Percentiles rank a stretch among this genome's conserved stretches.
Evolutionary conservation across 2,329 filamentous ascomycete genomes (phyloP).

Genomic region (Aspergillus phoenicis): DNA sequence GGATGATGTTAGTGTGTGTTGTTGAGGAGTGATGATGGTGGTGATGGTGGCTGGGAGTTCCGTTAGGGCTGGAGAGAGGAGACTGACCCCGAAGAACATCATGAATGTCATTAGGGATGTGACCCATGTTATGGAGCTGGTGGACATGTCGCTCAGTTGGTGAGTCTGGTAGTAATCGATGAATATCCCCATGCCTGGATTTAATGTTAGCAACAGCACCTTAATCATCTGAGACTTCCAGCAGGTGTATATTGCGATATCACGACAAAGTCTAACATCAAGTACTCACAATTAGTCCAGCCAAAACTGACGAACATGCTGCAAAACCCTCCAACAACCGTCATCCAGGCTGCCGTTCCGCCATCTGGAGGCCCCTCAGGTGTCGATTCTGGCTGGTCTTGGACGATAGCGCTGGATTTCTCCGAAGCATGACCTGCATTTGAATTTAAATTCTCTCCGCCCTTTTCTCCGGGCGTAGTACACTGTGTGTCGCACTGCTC

Average conservation of each 20-base stretch:
- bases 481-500: not conserved
- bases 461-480: not conserved
- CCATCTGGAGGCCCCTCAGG: conserved; percentile 33
- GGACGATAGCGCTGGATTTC: conserved; percentile 10
- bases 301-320: conserved; percentile 55
- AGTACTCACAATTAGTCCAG: conserved; percentile 51
- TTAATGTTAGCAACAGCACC: not conserved
- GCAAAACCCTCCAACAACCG: conserved; percentile 54
- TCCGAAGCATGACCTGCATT: conserved; percentile 1
- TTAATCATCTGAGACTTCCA: not conserved
- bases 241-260: not conserved
- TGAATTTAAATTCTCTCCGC: conserved; percentile 11
- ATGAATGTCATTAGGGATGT: conserved; percentile 18
- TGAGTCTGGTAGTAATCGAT: conserved; percentile 27
- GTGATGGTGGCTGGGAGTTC: not conserved
- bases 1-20: not conserved
- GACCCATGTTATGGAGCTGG: conserved; percentile 19
- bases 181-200: conserved; percentile 32
- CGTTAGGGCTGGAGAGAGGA: not conserved
- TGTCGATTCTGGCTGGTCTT: conserved; percentile 10
- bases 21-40: not conserved
- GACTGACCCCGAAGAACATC: conserved; percentile 20
- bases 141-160: conserved; percentile 11
- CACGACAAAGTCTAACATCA: not conserved
- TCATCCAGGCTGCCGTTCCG: conserved; percentile 39